phyloP scores from a whole-genome alignment of 352 stramenopile genomes.

The Phytophthora palmivora region DNA sequence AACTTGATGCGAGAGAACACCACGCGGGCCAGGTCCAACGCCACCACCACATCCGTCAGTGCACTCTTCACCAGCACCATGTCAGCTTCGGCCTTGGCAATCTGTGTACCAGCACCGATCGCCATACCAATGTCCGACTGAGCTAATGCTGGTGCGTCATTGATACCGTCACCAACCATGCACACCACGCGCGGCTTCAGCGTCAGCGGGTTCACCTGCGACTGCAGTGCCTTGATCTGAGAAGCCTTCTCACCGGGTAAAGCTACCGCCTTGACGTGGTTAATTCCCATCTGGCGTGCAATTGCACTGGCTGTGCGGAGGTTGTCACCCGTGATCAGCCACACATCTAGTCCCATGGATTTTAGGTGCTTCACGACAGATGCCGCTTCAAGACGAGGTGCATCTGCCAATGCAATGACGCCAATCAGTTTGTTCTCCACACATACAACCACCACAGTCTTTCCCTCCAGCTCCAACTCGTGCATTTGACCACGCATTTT shows the following conservation, averaged over 20 bases:
- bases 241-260: constrained; percentile 95
- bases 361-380: constrained; percentile 80
- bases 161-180: constrained; percentile 96
- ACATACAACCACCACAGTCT: constrained; percentile 85
- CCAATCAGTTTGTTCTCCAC: constrained; percentile 74
- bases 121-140: constrained; percentile 94
- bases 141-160: constrained; percentile 94
- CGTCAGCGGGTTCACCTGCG: constrained; percentile 72
- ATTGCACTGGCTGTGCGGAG: constrained; percentile 91
- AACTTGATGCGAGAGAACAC: constrained; percentile 86
- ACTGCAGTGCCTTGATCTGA: constrained; percentile 89
- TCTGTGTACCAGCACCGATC: constrained; percentile 92
- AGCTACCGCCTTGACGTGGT: constrained; percentile 87
- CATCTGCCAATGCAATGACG: constrained; percentile 82
- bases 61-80: constrained; percentile 92
- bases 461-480: constrained; percentile 83
- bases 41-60: constrained; percentile 84
- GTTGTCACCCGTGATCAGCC: constrained; percentile 94
- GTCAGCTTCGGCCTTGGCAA: constrained; percentile 87
- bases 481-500: constrained; percentile 84
- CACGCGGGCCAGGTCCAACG: constrained; percentile 79
- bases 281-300: constrained; percentile 90
- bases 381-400: constrained; percentile 75
- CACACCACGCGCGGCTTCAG: constrained; percentile 85
- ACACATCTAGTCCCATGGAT: constrained; percentile 84